These are phyloP conservation scores for Triadica sebifera DNA, from an alignment of 345 rosid genomes.

Conservation along the genomic window DNA sequence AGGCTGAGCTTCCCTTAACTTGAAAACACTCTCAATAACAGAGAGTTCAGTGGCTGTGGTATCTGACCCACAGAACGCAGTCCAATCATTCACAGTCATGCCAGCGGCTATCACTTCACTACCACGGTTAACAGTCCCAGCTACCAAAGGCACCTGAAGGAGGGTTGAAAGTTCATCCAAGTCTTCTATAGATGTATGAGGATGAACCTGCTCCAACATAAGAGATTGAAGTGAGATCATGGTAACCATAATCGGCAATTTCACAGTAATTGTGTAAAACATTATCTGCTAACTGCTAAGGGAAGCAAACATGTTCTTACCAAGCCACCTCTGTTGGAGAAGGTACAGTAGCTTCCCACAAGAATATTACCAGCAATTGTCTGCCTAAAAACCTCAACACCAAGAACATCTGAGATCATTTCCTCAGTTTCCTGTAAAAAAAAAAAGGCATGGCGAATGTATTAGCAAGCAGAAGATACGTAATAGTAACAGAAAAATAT, in stretches of 20 bases:
- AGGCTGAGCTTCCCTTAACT: constrained; percentile 88
- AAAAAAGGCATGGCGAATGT: not conserved
- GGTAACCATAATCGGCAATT: not conserved
- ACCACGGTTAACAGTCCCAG: constrained; percentile 85
- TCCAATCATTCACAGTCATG: constrained; percentile 87
- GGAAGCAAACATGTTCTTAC: constrained; percentile 32
- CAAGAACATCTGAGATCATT: constrained; percentile 89
- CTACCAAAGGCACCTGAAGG: constrained; percentile 59
- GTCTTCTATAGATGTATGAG: constrained; percentile 91
- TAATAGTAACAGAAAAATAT: not conserved
- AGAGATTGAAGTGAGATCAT: not conserved
- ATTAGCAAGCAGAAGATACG: constrained; percentile 39
- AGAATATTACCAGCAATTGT: constrained; percentile 91
- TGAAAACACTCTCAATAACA: constrained; percentile 83
- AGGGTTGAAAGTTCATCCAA: constrained; percentile 92
- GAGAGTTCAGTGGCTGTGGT: constrained; percentile 92
- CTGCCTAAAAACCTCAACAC: constrained; percentile 94
- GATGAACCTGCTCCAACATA: constrained; percentile 62
- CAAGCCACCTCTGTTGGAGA: constrained; percentile 91
- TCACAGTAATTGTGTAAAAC: no score
- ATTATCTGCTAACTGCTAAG: not conserved
- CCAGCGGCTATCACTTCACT: constrained; percentile 86
- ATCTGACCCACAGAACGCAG: constrained; percentile 85
- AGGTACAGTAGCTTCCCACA: constrained; percentile 84
- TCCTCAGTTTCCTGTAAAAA: constrained; percentile 63